Evolutionary conservation across 1,284 basidiomycete species (phyloP).

Genomic region (Wolfiporia cocos): DNA sequence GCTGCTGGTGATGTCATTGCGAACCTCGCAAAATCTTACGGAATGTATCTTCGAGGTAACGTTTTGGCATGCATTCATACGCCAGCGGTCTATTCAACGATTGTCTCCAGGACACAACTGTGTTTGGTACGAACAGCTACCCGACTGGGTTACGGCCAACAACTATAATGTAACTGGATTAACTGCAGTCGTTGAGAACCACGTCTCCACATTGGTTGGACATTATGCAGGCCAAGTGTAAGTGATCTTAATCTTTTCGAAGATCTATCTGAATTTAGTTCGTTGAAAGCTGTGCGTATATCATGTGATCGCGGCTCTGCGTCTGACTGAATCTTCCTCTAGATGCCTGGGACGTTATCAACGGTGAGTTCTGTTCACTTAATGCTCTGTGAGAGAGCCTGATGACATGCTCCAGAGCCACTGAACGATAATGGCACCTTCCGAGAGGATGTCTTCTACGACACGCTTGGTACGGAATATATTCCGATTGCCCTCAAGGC

Average conservation of each 20-base stretch:
- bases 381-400: no score
- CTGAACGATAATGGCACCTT: conserved; percentile 57
- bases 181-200: conserved; percentile 37
- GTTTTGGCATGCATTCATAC: background rate
- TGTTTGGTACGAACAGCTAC: conserved; percentile 52
- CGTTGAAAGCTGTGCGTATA: no score
- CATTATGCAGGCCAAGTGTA: conserved; percentile 47
- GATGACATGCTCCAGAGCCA: conserved; percentile 27
- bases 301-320: no score
- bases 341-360: conserved; percentile 33
- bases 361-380: conserved; percentile 19
- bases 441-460: conserved; percentile 40
- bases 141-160: conserved; percentile 42
- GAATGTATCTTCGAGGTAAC: conserved; percentile 30
- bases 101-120: conserved; percentile 34
- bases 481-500: conserved; percentile 38
- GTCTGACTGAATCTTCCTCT: no score
- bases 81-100: background rate
- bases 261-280: no score
- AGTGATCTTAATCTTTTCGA: conserved; percentile 18
- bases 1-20: conserved; percentile 38
- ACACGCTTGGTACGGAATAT: conserved; percentile 37
- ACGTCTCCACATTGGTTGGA: conserved; percentile 39
- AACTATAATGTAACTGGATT: conserved; percentile 37
- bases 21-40: conserved; percentile 37